Base-by-base conservation (phyloP, 2,329 filamentous ascomycete genomes). In the Anthostomella pinea region DNA sequence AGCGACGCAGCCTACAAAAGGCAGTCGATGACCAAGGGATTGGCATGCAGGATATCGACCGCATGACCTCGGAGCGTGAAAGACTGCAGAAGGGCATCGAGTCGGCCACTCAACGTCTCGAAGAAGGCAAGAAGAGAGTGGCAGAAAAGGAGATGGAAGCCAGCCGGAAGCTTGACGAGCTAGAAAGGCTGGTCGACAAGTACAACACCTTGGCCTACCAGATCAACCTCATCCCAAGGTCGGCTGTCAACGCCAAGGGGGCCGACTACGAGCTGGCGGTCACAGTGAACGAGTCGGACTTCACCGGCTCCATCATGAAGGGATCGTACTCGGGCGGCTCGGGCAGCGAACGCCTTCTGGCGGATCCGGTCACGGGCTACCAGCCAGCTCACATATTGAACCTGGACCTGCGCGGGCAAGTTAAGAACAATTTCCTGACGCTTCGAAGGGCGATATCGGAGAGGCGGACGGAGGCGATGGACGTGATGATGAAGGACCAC, bases 11-110 rank as follows among this genome's bases (percentile, higher is more conserved):
- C 19, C 73, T 98, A 8, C 91, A 97, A 60, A 81, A 84, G 41
- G 82, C 85, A 19, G 89, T 98, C 18, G 93, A 97, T 62, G 83
- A 85, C 51, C 88, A 95, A 58, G 93, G 93, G 3, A 90, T 98
- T 60, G 94, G 89, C 55, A 94, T 96, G 66, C 86, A 93, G 66
- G 93, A 98, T 75, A 97, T 98, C 58, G 93, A 98, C 73, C 88
- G 93, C 63, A 96, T 98, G 91, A 95, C 89, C 52, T 83, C 87
- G 22, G 93, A 98, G 62, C 83, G 90, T 35, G 93, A 98, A 56
- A 82, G 93, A 30, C 75, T 98, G n/a, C 87, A 95, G 48, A 90
- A 85, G 53, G 86, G 83, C 26, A 83, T 95, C 28, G 88, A 95
- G 52, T 77, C 82, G 2, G 85, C 87, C 0, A 74, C 79, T 5